Base-by-base conservation (phyloP, 805 yeast species). In the Schwanniomyces vanrijiae region DNA sequence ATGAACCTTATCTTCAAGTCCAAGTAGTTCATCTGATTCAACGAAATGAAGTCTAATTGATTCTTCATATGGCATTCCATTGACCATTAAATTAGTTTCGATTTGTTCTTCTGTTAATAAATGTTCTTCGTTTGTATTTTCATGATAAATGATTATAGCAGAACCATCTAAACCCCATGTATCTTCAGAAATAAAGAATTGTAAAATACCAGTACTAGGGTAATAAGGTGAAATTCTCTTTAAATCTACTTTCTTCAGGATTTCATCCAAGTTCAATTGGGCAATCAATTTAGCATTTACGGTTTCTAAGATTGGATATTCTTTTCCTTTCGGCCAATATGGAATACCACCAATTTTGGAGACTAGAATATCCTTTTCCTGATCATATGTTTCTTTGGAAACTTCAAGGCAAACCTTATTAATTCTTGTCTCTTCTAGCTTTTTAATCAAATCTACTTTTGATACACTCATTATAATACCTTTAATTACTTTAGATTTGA, bases 211-310 rank as follows among this genome's bases (percentile, higher is more conserved):
- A 16, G 35, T 14, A 7, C 20, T 7, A 5, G 35, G 35, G 16
- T 31, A 31, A 31, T 14, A 31, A 3, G 35, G 35, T 4, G 13
- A 31, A 16, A 31, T 18, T 31, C 16, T 31, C 9, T 31, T 31
- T 16, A 31, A 14, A 31, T 31, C 35, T 31, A 31, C 20, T 31
- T 18, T 40, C 35, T 40, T 40, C 43, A 28, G 35, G 20, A 24
- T 26, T 28, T 40, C 35, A 21, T 40, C 19, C 35, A 16, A 24
- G 25, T 40, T 40, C 35, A 40, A 40, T 22, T 26, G 35, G 13
- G 25, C 33, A 18, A 26, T 40, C 42, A 31, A 16, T 31, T 31
- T 31, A 14, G 35, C 35, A 14, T 31, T 7, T 3, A 5, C 4
- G n/a, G 8, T 20, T 14, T 11, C 4, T 5, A 9, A 7, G 7